A percentile compares a stretch with the other conserved stretches of the same genome.
Conservation (phyloP, 2,329 filamentous ascomycete species). For the Aspergillus melleus region DNA sequence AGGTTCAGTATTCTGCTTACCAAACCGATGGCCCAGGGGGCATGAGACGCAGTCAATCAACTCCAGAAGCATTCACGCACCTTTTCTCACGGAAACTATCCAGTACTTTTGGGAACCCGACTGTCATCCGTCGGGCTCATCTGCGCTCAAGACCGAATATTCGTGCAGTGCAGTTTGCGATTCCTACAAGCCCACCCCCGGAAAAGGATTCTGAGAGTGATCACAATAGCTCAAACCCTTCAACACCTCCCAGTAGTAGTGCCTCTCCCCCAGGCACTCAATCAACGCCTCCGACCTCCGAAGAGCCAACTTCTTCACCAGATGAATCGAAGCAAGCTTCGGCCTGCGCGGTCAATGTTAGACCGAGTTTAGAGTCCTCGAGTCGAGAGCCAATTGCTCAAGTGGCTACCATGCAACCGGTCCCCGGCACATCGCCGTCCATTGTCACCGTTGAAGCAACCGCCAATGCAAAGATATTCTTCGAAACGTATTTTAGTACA, state of each 20-base stretch:
- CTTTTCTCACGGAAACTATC: constrained; percentile 40
- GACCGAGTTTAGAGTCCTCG: not conserved
- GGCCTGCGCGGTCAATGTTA: constrained; percentile 2
- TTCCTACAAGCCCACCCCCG: constrained; percentile 6
- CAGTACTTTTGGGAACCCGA: constrained; percentile 40
- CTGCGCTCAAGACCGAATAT: constrained; percentile 36
- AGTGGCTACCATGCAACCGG: constrained; percentile 13
- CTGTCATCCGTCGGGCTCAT: constrained; percentile 41
- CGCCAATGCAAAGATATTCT: constrained; percentile 77
- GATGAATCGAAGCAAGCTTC: constrained; percentile 12
- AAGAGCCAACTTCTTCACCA: constrained; percentile 26
- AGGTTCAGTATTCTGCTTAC: not conserved
- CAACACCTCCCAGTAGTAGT: constrained; percentile 29
- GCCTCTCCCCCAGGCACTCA: constrained; percentile 30
- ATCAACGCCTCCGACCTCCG: constrained; percentile 39
- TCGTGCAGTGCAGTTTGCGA: constrained; percentile 20
- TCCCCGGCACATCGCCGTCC: constrained; percentile 26
- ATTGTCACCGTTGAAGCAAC: constrained; percentile 71
- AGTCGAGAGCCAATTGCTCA: constrained; percentile 1
- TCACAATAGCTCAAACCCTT: constrained; percentile 36
- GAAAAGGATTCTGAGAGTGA: constrained; percentile 29
- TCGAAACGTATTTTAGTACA: constrained; percentile 83
- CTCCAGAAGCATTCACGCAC: constrained; percentile 32
- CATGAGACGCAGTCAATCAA: constrained; percentile 23
- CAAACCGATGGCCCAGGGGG: not conserved